Evolutionary conservation across 2,329 filamentous ascomycete genomes (phyloP).

Genomic region (Pseudogymnoascus sp.): DNA sequence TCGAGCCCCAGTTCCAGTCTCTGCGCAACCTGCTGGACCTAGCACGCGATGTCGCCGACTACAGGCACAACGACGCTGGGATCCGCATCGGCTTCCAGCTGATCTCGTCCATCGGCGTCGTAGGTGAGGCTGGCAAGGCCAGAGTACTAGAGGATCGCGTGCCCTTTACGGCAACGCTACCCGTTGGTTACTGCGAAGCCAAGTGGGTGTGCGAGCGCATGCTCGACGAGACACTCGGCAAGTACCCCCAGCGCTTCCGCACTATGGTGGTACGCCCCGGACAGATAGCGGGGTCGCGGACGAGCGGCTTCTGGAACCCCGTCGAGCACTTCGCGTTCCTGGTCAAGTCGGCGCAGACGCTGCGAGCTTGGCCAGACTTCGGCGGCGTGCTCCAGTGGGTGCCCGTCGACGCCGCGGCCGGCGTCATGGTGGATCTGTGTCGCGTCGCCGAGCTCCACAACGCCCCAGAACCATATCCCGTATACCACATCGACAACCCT

Average conservation of each 20-base stretch:
- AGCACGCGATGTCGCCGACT: slow-evolving; percentile 27
- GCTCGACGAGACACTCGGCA: slow-evolving; percentile 39
- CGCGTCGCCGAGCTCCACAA: slow-evolving; percentile 15
- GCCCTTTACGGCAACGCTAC: slow-evolving; percentile 33
- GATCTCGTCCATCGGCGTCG: slow-evolving; percentile 35
- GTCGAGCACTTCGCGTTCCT: slow-evolving; percentile 44
- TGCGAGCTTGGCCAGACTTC: slow-evolving; percentile 36
- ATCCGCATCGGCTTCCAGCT: slow-evolving; percentile 31
- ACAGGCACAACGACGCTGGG: slow-evolving; percentile 9
- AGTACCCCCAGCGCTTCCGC: slow-evolving; percentile 36
- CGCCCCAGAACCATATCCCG: slow-evolving; percentile 20
- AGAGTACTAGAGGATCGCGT: slow-evolving; percentile 37
- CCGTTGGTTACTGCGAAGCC: slow-evolving; percentile 43
- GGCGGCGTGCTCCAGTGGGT: slow-evolving; percentile 37
- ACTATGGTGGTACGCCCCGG: slow-evolving; percentile 39
- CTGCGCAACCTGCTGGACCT: slow-evolving; percentile 42
- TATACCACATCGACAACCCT: slow-evolving; percentile 41
- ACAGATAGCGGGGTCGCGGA: slow-evolving; percentile 44
- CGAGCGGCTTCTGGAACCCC: slow-evolving; percentile 47
- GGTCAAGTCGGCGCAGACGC: slow-evolving; percentile 41
- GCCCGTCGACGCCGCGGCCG: slow-evolving; percentile 37
- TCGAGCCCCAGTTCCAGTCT: slow-evolving; percentile 37
- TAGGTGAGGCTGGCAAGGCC: slow-evolving; percentile 28
- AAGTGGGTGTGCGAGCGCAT: slow-evolving; percentile 45
- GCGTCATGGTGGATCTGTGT: slow-evolving; percentile 28